Evolutionary conservation across 495 filamentous ascomycete genomes (phyloP), one percentile per base, ranked within the genome.

Genomic region (Saxophila tyrrhenica): DNA sequence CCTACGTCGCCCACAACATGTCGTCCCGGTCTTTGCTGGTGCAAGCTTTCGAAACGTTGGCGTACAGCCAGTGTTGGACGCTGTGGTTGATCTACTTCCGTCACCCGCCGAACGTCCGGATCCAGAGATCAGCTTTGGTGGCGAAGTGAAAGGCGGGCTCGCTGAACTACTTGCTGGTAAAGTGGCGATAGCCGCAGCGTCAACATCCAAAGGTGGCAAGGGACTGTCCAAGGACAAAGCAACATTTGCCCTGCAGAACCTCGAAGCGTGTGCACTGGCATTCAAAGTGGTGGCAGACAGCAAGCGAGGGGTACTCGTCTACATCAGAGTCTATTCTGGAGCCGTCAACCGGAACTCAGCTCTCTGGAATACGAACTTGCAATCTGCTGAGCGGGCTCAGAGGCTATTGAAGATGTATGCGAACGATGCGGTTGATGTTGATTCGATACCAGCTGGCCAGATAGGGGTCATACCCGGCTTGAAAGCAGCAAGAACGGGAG

Each of bases 251-350:
- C 61, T 79, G 11, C 68, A 75, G 16, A 77, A 79, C 21, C 68
- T 95, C 16, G 78, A 83, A 51, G 80, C 82, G 41, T 86, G 91
- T 56, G 89, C 86, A 2, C 73, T 95, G 29, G 94, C 94, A 15
- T 99, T 99, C 77, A 99, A 99, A 67, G 94, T 97, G 11, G 87
- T 95, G 58, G 83, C 92, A 58, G 91, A 97, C 60, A 70, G 85
- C 13, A 80, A 82, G 46, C 82, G 87, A 13, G 94, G 94, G 10
- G 83, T 92, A 19, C 78, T 99, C 56, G 88, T 94, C 54, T 99
- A 91, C 62, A 81, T 96, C 3, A 80, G 94, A 15, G 88, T 96
- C 17, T 96, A 99, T 68, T 86, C 87, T 10, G 94, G 94, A 7
- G 75, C 78, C 1, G 71, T 99, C 21, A 78, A 79, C 57, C 78